Base-by-base conservation (phyloP, 225 moss, liverwort and hornwort species). In the Straminergon stramineum region DNA sequence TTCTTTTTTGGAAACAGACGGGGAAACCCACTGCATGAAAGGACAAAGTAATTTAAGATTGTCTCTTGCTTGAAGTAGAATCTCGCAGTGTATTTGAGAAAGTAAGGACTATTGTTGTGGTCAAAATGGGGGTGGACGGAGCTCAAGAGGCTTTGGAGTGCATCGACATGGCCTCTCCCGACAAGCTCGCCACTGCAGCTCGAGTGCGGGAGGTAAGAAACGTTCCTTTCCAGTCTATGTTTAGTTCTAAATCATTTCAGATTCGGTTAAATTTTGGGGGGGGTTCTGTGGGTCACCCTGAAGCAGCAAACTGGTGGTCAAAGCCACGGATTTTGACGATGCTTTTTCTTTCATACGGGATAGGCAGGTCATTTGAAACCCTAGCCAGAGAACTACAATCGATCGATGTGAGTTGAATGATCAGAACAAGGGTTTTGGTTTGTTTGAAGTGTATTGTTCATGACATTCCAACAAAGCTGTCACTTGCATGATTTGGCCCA, bases 161-260 rank as follows among this genome's bases (percentile, higher is more conserved):
- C 91, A 89, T 94, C 82, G 93, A 93, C 85, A 89, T 94, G 93
- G 88, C 92, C 67, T 87, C 87, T 24, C 80, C 90, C 31, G 87
- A 92, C 87, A 89, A 90, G 69, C 81, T 63, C 69, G 78, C 78
- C 31, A 91, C 82, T 34, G 93, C 94, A 69, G 90, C 87, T 79
- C 92, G 90, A 83, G 87, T 94, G 12, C 91, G 93, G 5, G 31
- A 94, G 92, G 94, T 92, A 74, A 30, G 66, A 15, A 35, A 11
- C 63, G 15, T 43, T 55, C 37, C n/a, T 56, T 61, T 61, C 60
- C 31, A 9, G 74, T 83, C 55, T 35, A 48, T 56, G 5, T 71
- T 77, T 12, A 3, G 39, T 84, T 58, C 64, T 41, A 57, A 75
- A 13, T 76, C 55, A 21, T n/a, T 53, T 71, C 45, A 81, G 12